A percentile compares a stretch with the other conserved stretches of the same genome.
Evolutionary conservation across 208 protist species (phyloP).

Genomic region (Leishmania guyanensis): DNA sequence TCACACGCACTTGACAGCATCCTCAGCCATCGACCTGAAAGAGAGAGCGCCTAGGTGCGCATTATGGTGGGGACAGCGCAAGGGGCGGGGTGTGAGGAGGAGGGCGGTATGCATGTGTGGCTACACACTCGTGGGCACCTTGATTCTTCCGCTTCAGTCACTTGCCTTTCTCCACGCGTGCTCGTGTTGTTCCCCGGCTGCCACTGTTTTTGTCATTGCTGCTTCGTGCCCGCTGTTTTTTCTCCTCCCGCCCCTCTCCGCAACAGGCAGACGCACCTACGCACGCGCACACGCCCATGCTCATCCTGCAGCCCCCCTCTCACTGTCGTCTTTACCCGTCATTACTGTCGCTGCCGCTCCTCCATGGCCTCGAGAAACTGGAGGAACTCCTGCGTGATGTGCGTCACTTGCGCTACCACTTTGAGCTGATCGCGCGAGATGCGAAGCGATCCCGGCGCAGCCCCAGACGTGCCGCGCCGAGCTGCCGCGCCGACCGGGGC

Average conservation of each 20-base stretch:
- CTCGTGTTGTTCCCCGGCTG: not conserved
- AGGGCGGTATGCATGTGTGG: not conserved
- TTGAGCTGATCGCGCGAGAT: constrained; percentile 55
- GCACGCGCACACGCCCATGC: not conserved
- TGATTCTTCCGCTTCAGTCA: not conserved
- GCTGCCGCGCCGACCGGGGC: constrained; percentile 3
- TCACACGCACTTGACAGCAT: not conserved
- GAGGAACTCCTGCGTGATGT: constrained; percentile 74
- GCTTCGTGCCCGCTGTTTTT: not conserved
- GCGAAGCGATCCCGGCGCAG: constrained; percentile 28
- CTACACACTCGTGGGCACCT: not conserved
- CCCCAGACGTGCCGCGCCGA: constrained; percentile 4
- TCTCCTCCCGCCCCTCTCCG: not conserved
- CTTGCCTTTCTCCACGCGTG: not conserved
- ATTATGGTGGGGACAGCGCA: not conserved
- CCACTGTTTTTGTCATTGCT: not conserved
- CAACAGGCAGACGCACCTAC: too few species aligned
- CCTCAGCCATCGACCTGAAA: not conserved
- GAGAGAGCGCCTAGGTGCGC: not conserved
- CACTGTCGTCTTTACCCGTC: not conserved
- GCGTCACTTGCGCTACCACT: constrained; percentile 63
- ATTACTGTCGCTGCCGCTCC: constrained; percentile 24
- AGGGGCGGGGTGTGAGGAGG: not conserved
- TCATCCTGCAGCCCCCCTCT: not conserved
- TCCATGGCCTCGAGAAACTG: constrained; percentile 61